Evolutionary conservation across 2,329 filamentous ascomycete species (phyloP).

Genomic region (Nothopassalora personata): DNA sequence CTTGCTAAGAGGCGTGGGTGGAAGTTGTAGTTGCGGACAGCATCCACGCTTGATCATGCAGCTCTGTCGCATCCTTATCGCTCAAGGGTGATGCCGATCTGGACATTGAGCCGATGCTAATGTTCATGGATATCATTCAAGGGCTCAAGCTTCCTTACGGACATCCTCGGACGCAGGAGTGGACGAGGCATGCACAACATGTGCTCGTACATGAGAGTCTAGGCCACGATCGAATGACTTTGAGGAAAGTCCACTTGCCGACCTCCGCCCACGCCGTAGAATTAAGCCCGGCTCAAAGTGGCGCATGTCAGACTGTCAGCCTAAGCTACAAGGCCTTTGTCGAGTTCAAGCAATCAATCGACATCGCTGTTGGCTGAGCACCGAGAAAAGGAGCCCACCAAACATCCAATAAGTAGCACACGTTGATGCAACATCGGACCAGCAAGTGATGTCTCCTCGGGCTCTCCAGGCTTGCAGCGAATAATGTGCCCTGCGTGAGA

Average conservation of each 20-base stretch:
- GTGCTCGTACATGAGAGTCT: background rate
- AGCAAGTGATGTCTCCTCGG: too few relatives aligned
- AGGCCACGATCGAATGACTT: background rate
- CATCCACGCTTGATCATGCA: background rate
- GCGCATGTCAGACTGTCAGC: background rate
- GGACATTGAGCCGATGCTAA: background rate
- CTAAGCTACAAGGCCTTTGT: background rate
- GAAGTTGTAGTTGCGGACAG: slow-evolving; percentile 35
- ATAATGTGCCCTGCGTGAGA: background rate
- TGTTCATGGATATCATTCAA: background rate
- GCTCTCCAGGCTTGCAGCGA: background rate
- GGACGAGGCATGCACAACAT: background rate
- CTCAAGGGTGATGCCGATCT: background rate
- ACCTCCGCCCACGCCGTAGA: background rate
- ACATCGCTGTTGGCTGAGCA: too few relatives aligned
- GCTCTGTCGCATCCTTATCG: background rate
- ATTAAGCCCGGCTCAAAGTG: background rate
- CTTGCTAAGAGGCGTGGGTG: slow-evolving; percentile 38
- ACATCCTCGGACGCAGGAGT: background rate
- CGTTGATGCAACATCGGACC: too few relatives aligned
- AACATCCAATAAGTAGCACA: too few relatives aligned
- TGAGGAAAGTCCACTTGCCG: background rate
- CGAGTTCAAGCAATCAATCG: too few relatives aligned
- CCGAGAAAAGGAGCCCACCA: too few relatives aligned
- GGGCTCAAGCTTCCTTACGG: background rate